phyloP scores from a whole-genome alignment of 768 basidiomycete genomes.

The Bullera alba region DNA sequence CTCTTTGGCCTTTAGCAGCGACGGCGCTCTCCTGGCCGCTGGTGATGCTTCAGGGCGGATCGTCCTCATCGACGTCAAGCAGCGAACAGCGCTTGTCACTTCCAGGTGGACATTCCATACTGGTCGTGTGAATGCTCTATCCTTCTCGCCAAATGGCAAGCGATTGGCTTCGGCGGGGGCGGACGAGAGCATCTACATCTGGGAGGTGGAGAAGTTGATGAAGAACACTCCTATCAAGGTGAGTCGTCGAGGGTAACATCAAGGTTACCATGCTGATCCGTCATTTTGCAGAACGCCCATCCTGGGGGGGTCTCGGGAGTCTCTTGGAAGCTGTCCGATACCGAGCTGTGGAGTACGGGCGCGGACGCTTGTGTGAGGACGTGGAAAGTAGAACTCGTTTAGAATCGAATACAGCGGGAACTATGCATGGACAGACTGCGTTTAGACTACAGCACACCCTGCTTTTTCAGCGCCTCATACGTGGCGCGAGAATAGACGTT shows the following conservation, averaged over 20 bases:
- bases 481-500: conserved; percentile 98
- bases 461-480: conserved; percentile 94
- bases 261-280: not conserved
- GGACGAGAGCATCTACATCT: conserved; percentile 89
- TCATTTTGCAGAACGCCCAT: conserved; percentile 57
- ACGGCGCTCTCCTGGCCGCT: conserved; percentile 66
- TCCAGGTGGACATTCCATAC: conserved; percentile 81
- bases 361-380: conserved; percentile 71
- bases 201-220: conserved; percentile 61
- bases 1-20: conserved; percentile 69
- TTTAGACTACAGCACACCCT: conserved; percentile 63
- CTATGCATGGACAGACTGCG: not conserved
- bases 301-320: conserved; percentile 78
- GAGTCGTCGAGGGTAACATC: conserved; percentile 4
- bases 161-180: conserved; percentile 81
- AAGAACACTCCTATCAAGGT: conserved; percentile 68
- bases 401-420: too few relatives aligned
- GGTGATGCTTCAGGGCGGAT: conserved; percentile 85
- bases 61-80: conserved; percentile 63
- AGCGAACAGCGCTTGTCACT: conserved; percentile 50
- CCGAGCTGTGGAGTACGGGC: conserved; percentile 62
- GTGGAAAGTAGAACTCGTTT: conserved; percentile 25
- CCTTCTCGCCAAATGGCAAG: conserved; percentile 65
- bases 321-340: conserved; percentile 61
- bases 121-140: conserved; percentile 68